Base-by-base conservation (phyloP, 352 stramenopile species). In the Phytophthora foliorum region DNA sequence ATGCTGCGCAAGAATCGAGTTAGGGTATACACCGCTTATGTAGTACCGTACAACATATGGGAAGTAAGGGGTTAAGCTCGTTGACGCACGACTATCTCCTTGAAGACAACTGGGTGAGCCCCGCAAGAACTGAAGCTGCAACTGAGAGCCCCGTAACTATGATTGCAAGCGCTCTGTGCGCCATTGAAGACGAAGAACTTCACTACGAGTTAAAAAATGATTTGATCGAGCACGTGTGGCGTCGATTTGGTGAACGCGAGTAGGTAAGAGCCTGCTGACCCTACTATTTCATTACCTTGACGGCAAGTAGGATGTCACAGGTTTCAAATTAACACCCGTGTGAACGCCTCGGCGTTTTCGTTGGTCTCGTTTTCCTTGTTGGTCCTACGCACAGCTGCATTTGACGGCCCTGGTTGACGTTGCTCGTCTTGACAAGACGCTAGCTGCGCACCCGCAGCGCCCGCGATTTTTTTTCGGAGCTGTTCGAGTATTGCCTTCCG, bases 141-240 rank as follows among this genome's bases (percentile, higher is more conserved):
- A 25, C 1, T 6, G 29, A 52, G 16, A 29, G 27, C n/a, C 5
- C 59, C 41, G 14, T 22, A 29, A 22, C 36, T 1, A 59, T 16
- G 7, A 55, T 67, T 59, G 36, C 58, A 6, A 36, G 10, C 31
- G 31, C 31, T 36, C 10, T 36, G 31, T 36, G 31, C 6, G 31
- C 31, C 31, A 10, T 36, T 36, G n/a, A 36, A 36, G 31, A 36
- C 31, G 10, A 36, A 36, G 6, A 36, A 36, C 6, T 56, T 41
- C 49, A 67, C 27, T 53, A 29, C 21, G 49, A 58, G 58, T 41
- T 60, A 39, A 58, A 54, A 29, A 51, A 36, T 39, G 58, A 60
- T 41, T 19, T 67, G 29, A 55, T 67, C 25, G 48, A 67, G 49
- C 36, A 67, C 19, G 29, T 67, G 2, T 67, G 46, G 58, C 24